Conservation (phyloP, 1,284 basidiomycete species). For the Entoloma clypeatum region DNA sequence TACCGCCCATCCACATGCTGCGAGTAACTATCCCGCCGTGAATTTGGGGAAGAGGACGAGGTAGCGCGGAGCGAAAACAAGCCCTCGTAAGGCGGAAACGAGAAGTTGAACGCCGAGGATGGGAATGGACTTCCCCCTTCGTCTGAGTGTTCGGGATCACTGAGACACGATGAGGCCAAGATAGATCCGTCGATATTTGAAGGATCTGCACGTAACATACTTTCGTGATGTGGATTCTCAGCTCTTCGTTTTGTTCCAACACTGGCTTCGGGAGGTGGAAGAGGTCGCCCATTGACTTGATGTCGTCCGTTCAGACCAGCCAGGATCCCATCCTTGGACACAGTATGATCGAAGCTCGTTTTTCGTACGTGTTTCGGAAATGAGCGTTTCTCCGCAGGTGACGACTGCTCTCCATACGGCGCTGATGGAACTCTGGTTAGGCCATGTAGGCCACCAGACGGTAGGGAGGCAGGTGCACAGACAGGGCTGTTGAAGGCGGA, state of each 20-base stretch:
- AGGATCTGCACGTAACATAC: slow-evolving; percentile 72
- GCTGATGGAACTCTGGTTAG: slow-evolving; percentile 41
- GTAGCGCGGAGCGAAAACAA: slow-evolving; percentile 51
- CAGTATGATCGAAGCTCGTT: slow-evolving; percentile 90
- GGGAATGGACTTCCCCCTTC: slow-evolving; percentile 57
- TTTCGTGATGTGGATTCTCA: slow-evolving; percentile 70
- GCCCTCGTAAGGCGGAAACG: slow-evolving; percentile 64
- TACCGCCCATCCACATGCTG: slow-evolving; percentile 15
- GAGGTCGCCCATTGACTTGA: slow-evolving; percentile 73
- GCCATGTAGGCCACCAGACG: slow-evolving; percentile 59
- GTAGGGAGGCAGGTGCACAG: slow-evolving; percentile 64
- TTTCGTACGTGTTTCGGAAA: slow-evolving; percentile 85
- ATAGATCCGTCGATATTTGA: slow-evolving; percentile 46
- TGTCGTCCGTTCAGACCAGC: slow-evolving; percentile 60
- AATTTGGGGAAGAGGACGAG: slow-evolving; percentile 19
- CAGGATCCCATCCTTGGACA: slow-evolving; percentile 62
- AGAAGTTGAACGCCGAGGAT: slow-evolving; percentile 74
- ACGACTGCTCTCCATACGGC: slow-evolving; percentile 20
- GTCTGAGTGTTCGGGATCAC: slow-evolving; percentile 35
- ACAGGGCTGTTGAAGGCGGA: slow-evolving; percentile 48
- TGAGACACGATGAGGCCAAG: slow-evolving; percentile 15
- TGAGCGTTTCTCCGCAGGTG: slow-evolving; percentile 44
- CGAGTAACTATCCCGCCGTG: slow-evolving; percentile 22
- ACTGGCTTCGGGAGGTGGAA: slow-evolving; percentile 56
- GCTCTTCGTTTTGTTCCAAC: slow-evolving; percentile 72